Conservation (phyloP, 2,329 filamentous ascomycete genomes). For the Sporothrix brunneoviolacea region DNA sequence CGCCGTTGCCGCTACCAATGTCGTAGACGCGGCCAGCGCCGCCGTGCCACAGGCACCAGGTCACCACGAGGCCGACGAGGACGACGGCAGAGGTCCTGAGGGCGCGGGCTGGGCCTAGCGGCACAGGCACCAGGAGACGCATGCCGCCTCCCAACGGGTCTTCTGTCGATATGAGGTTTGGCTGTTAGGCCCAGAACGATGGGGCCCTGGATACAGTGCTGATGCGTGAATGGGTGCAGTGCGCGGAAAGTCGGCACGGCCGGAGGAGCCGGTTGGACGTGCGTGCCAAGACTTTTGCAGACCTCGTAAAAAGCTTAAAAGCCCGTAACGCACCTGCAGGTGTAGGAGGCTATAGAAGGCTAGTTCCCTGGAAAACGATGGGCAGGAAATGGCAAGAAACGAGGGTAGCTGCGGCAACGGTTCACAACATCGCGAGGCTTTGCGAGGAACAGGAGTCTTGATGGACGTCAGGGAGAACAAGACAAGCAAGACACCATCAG, state of each 20-base stretch:
- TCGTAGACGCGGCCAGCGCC: not conserved
- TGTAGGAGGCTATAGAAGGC: no score
- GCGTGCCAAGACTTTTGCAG: no score
- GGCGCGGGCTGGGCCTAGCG: constrained; percentile 4
- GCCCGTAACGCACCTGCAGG: no score
- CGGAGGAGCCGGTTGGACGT: no score
- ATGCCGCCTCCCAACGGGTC: not conserved
- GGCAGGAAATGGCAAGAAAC: not conserved
- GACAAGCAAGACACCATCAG: not conserved
- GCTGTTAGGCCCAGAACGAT: no score
- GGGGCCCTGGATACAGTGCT: no score
- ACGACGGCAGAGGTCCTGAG: not conserved
- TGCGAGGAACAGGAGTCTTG: not conserved
- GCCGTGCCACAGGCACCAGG: constrained; percentile 5
- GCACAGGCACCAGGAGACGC: constrained; percentile 4
- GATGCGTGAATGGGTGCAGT: no score
- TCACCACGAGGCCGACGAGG: not conserved
- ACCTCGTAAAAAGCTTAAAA: no score
- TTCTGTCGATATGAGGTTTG: no score
- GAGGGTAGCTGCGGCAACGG: not conserved
- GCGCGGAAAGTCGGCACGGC: no score
- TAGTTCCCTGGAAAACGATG: no score
- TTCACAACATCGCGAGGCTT: not conserved
- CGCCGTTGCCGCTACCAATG: not conserved
- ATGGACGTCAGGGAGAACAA: not conserved